These are phyloP conservation scores for Clarireedia paspali DNA, from an alignment of 2,329 filamentous ascomycete genomes.

Conservation along the genomic window DNA sequence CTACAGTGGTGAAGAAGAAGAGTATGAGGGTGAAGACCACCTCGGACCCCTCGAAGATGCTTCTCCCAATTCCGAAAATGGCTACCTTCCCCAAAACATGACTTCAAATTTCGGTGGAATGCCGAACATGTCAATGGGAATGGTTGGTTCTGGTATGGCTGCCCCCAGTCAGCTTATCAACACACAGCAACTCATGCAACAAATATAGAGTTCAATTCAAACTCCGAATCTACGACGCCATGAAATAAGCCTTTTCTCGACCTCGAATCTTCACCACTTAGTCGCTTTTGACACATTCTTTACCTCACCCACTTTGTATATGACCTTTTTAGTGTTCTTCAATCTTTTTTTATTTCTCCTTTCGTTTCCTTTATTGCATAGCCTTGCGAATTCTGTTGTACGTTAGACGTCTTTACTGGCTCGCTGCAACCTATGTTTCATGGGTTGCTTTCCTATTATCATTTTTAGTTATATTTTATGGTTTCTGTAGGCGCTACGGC, in stretches of 20 bases:
- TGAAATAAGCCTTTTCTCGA: neutral
- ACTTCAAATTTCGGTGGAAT: constrained; percentile 20
- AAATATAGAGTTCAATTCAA: constrained; percentile 19
- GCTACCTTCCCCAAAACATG: constrained; percentile 42
- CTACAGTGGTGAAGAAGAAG: constrained; percentile 67
- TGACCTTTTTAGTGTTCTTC: constrained; percentile 5
- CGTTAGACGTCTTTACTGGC: constrained; percentile 3
- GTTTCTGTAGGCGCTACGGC: constrained; percentile 3
- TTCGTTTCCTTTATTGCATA: constrained; percentile 20
- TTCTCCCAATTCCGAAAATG: constrained; percentile 63
- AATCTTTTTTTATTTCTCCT: constrained; percentile 7
- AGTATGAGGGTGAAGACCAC: constrained; percentile 74
- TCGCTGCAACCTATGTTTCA: neutral
- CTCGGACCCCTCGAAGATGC: constrained; percentile 73
- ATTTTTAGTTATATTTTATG: constrained; percentile 4
- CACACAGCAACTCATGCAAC: constrained; percentile 29
- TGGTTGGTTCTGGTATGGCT: constrained; percentile 29
- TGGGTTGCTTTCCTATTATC: neutral
- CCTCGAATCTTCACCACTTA: neutral
- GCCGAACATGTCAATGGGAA: constrained; percentile 15
- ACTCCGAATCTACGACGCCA: neutral
- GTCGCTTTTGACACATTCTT: constrained; percentile 8
- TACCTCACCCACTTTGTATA: constrained; percentile 9
- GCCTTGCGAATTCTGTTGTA: constrained; percentile 17
- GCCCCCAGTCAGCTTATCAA: constrained; percentile 32